Evolutionary conservation across 2,329 filamentous ascomycete species (phyloP).

Genomic region (Colletotrichum tanaceti): DNA sequence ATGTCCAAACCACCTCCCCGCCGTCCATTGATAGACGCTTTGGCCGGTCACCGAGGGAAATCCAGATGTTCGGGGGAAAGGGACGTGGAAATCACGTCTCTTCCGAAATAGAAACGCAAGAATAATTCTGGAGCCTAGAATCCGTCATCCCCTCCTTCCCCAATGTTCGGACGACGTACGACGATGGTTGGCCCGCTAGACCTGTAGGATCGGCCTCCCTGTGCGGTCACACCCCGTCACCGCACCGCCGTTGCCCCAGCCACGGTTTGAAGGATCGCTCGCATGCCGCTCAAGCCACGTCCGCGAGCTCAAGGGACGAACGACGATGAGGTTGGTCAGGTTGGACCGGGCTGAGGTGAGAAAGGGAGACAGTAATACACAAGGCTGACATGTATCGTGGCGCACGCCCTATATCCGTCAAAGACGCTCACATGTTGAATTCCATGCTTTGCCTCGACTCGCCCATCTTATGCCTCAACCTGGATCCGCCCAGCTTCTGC

Average conservation of each 20-base stretch:
- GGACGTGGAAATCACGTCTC: background rate
- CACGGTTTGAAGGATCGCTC: constrained; percentile 33
- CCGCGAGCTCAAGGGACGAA: background rate
- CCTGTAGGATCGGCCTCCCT: constrained; percentile 36
- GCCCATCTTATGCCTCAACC: constrained; percentile 3
- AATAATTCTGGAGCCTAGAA: constrained; percentile 36
- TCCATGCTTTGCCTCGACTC: background rate
- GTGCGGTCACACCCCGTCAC: constrained; percentile 21
- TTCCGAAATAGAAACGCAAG: constrained; percentile 31
- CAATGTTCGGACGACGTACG: constrained; percentile 22
- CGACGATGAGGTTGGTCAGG: constrained; percentile 1
- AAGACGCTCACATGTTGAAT: constrained; percentile 8
- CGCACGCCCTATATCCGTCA: background rate
- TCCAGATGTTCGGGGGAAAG: background rate
- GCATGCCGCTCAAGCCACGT: constrained; percentile 33
- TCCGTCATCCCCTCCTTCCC: constrained; percentile 19
- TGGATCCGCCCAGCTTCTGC: constrained; percentile 5
- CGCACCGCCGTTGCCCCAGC: constrained; percentile 26
- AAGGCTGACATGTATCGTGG: constrained; percentile 28
- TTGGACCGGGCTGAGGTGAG: constrained; percentile 34
- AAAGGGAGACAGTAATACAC: constrained; percentile 1
- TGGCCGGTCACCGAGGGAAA: background rate
- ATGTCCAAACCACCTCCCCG: too few relatives aligned
- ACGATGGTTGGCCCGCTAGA: constrained; percentile 30
- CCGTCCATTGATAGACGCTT: background rate